Conservation (phyloP, 75 land plant species). For the Cupressus sempervirens region DNA sequence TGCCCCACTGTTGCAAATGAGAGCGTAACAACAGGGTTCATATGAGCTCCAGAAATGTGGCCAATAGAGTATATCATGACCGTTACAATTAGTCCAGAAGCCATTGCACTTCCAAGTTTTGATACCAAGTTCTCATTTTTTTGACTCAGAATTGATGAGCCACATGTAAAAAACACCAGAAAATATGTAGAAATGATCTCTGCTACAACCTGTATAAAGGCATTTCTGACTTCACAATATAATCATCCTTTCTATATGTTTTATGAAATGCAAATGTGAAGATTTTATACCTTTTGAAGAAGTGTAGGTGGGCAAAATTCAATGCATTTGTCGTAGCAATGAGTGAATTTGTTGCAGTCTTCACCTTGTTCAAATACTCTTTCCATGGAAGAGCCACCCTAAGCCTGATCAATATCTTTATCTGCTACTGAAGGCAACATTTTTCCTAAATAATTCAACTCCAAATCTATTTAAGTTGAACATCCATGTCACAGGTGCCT, state of each 20-base stretch:
- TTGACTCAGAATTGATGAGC: conserved; percentile 46
- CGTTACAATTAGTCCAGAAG: conserved; percentile 65
- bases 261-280: not conserved
- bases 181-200: conserved; percentile 74
- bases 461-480: too few relatives aligned
- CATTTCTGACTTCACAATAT: too few relatives aligned
- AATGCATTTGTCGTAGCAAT: not conserved
- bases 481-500: too few relatives aligned
- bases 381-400: too few relatives aligned
- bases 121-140: conserved; percentile 29
- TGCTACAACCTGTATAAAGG: conserved; percentile 42
- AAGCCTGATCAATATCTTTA: too few relatives aligned
- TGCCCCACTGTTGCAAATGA: conserved; percentile 60
- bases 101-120: conserved; percentile 45
- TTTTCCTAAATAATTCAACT: too few relatives aligned
- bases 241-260: not conserved
- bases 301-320: not conserved
- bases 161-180: conserved; percentile 72
- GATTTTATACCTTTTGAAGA: not conserved
- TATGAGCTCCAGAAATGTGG: conserved; percentile 65
- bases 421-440: too few relatives aligned
- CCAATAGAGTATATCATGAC: conserved; percentile 69
- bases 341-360: not conserved
- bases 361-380: not conserved
- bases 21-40: conserved; percentile 49